A percentile compares a stretch with the other conserved stretches of the same genome.
Conservation (phyloP, 108 stramenopile genomes). For the Pinguiococcus pyrenoidosus region DNA sequence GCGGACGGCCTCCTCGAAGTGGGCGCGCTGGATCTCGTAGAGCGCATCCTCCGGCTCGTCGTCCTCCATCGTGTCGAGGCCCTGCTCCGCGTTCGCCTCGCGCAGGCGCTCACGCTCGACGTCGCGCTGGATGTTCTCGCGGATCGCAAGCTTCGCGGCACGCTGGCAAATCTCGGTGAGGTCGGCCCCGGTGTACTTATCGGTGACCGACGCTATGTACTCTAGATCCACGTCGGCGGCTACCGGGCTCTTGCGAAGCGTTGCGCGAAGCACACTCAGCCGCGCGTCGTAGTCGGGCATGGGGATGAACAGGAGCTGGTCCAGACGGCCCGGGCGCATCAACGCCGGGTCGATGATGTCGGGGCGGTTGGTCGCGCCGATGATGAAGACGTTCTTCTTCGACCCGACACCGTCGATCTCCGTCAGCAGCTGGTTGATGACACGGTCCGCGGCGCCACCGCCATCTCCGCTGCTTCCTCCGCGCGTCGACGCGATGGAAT, state of each 20-base stretch:
- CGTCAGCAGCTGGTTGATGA: conserved; percentile 99
- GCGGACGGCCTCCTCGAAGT: conserved; percentile 93
- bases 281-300: conserved; percentile 97
- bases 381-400: conserved; percentile 99
- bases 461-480: conserved; percentile 78
- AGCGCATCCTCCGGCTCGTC: conserved; percentile 83
- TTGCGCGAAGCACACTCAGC: conserved; percentile 85
- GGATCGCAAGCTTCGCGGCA: conserved; percentile 96
- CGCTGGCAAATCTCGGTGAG: conserved; percentile 99
- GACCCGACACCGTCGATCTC: conserved; percentile 99
- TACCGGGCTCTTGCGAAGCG: conserved; percentile 90
- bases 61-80: conserved; percentile 60
- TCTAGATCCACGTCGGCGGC: conserved; percentile 91
- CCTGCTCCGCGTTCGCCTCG: conserved; percentile 72
- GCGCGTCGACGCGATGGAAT: conserved; percentile 95
- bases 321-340: conserved; percentile 98
- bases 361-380: conserved; percentile 96
- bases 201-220: conserved; percentile 87
- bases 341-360: conserved; percentile 99
- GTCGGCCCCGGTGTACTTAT: conserved; percentile 97
- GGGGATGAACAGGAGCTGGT: conserved; percentile 99
- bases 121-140: conserved; percentile 91
- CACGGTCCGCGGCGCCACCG: conserved; percentile 99
- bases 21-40: conserved; percentile 85
- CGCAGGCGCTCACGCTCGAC: conserved; percentile 85